These are phyloP conservation scores for Cavenderia fasciculata DNA, from an alignment of 78 protist genomes.

Conservation along the genomic window DNA sequence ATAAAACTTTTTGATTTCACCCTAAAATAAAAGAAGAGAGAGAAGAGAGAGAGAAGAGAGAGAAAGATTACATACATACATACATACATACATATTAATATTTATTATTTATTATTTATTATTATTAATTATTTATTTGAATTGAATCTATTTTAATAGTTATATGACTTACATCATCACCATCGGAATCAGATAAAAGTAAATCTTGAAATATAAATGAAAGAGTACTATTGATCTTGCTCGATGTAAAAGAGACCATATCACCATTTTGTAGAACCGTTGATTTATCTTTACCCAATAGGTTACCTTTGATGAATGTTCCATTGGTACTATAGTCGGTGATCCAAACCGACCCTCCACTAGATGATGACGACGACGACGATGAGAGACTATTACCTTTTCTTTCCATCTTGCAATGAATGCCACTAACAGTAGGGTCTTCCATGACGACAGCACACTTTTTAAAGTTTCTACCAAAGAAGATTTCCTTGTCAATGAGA, in stretches of 20 bases:
- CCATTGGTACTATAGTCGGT: slow-evolving; percentile 60
- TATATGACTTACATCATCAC: slow-evolving; percentile 2
- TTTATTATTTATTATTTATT: no score
- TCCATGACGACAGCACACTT: slow-evolving; percentile 1
- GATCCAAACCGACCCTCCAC: neutral
- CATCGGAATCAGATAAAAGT: neutral
- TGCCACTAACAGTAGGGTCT: slow-evolving; percentile 57
- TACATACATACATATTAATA: no score
- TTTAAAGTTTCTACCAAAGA: slow-evolving; percentile 47
- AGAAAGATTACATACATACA: no score
- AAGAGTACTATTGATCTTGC: neutral
- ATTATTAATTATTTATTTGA: no score
- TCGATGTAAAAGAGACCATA: slow-evolving; percentile 44
- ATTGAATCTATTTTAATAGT: no score
- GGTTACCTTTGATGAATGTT: slow-evolving; percentile 32
- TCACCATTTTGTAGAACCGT: slow-evolving; percentile 53
- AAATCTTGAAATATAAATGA: slow-evolving; percentile 61
- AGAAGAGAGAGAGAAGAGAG: neutral
- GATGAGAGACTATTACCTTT: neutral
- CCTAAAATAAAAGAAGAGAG: neutral
- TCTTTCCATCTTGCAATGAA: slow-evolving; percentile 40
- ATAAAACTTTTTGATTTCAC: slow-evolving; percentile 21
- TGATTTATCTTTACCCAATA: slow-evolving; percentile 35
- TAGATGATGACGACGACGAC: neutral
- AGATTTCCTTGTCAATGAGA: neutral